These are phyloP conservation scores for Dryas drummondii DNA, from an alignment of 306 rosid genomes.

Conservation along the genomic window DNA sequence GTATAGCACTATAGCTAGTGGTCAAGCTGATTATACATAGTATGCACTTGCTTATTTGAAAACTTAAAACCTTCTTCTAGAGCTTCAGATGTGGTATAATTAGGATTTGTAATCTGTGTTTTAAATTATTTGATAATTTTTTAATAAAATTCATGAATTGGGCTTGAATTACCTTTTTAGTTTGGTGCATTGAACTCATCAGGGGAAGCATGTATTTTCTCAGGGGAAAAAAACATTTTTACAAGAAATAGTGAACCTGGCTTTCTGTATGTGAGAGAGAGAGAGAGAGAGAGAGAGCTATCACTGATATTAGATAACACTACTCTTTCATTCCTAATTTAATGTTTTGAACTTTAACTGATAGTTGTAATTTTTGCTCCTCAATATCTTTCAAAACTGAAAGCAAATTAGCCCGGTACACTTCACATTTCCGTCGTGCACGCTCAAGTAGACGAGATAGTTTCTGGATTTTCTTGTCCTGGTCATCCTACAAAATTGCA, in stretches of 20 bases:
- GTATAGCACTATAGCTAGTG: background rate
- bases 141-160: background rate
- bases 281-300: background rate
- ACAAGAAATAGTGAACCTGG: too few species aligned
- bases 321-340: slow-evolving; percentile 43
- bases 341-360: slow-evolving; percentile 49
- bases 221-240: background rate
- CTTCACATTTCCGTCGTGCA: slow-evolving; percentile 45
- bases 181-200: background rate
- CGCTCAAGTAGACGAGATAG: slow-evolving; percentile 40
- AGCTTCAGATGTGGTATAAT: background rate
- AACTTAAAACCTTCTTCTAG: background rate
- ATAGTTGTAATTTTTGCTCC: slow-evolving; percentile 46
- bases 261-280: background rate
- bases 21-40: background rate
- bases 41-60: background rate
- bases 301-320: background rate
- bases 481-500: slow-evolving; percentile 37
- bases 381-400: slow-evolving; percentile 52
- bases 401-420: slow-evolving; percentile 47
- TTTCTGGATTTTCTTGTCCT: slow-evolving; percentile 45
- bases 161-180: background rate
- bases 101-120: background rate
- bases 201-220: background rate
- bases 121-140: background rate